Base-by-base conservation (phyloP, 805 yeast species). In the Metschnikowia picachoensis region DNA sequence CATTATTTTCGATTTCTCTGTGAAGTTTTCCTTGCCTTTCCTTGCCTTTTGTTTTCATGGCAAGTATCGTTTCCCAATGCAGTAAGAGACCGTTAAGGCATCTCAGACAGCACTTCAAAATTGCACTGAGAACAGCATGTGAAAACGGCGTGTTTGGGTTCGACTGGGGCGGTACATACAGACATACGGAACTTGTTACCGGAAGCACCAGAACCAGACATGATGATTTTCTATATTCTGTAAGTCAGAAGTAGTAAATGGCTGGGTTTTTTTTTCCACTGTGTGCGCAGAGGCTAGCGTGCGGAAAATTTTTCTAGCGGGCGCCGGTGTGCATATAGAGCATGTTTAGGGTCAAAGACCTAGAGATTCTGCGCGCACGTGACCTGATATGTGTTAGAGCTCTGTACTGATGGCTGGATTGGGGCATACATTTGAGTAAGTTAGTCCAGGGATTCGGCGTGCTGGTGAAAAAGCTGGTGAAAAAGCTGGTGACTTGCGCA, bases 131-230 rank as follows among this genome's bases (percentile, higher is more conserved):
- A 20, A 20, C 20, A 20, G 20, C 20, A 20, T 20, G 20, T 20
- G 20, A 4, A 20, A 20, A 20, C 20, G 20, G 20, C 11, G 15
- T 10, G 37, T 6, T 13, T 17, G 20, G 20, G 20, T 35, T 15
- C 28, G 27, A 15, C 16, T 28, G 32, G 42, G 32, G 30, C 47
- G 52, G 61, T 56, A 87, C 96, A 77, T 87, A 87, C 95, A 77
- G 99, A 90, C 87, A 92, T 89, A 81, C 97, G 90, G 89, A 86
- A 94, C 83, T 92, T 92, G 86, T 90, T 94, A 83, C 99, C 97
- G 77, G 95, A 88, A 80, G 96, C 94, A 83, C 95, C 95, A 75
- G 87, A 82, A 72, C 87, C 86, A 71, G 90, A 84, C 92, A 85
- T 85, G 75, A 69, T 66, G 60, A 44, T 53, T 47, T 57, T 49